Base-by-base conservation (phyloP, 768 basidiomycete species). In the Auricularia sp. region DNA sequence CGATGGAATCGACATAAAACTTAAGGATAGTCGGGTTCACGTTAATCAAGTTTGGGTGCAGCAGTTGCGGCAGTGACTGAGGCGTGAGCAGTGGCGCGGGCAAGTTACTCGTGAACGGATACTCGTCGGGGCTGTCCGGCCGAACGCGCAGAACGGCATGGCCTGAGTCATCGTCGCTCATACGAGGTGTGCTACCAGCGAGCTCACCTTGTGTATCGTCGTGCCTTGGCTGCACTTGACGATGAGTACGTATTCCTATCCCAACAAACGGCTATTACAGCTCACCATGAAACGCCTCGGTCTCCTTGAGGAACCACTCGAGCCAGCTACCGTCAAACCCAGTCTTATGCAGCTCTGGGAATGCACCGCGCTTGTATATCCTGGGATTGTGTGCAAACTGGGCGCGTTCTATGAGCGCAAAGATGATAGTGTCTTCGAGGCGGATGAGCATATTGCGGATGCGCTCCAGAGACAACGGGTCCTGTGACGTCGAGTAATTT, bases 401-500 rank as follows among this genome's bases (percentile, higher is more conserved):
- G 0, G 95, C 96, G 18, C 97, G 85, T 74, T 99, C 97, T 71
- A 99, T 99, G 64, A 98, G 83, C 61, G 84, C 87, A 74, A 99
- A 99, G 75, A 98, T 98, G 79, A 99, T 98, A 23, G 96, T 99
- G 70, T 99, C 97, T 73, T 99, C 97, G 29, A 99, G 84, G 34
- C 97, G 84, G 67, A 82, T 86, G 16, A 99, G 80, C 59, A 94
- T 89, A 23, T 86, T 85, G 64, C 97, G 81, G 70, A 99, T 98
- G 66, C 85, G 81, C 59, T 93, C 89, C n/a, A 96, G 79, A 21
- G 88, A 90, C 14, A 98, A 82, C 1, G 94, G 91, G 72, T 95
- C 87, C 36, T 77, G 73, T 43, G 81, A 81, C 67, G 84, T 78
- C 75, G 84, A 83, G 67, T 88, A 90, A 72, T 93, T 94, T 65